Percentiles rank a stretch among this genome's conserved stretches.
phyloP scores from a whole-genome alignment of 805 yeast genomes.

The Candida pini region DNA sequence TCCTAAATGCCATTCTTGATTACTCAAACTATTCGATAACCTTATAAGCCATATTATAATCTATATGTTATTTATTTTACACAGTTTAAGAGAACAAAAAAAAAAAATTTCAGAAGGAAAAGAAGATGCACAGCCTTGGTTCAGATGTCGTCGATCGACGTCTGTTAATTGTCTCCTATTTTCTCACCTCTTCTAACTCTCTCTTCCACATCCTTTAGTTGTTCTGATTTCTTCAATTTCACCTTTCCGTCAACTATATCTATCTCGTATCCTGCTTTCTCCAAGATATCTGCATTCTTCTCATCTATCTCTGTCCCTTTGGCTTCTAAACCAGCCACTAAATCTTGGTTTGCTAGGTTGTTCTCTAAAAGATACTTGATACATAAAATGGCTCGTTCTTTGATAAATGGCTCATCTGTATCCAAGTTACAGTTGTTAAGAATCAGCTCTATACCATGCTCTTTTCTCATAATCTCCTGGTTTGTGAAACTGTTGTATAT shows the following conservation, averaged over 20 bases:
- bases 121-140: too few relatives aligned
- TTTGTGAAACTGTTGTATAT: conserved; percentile 44
- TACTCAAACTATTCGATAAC: too few relatives aligned
- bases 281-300: conserved; percentile 37
- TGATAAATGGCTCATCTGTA: conserved; percentile 80
- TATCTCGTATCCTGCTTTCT: conserved; percentile 72
- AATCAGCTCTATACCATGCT: conserved; percentile 65
- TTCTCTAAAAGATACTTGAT: conserved; percentile 59
- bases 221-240: conserved; percentile 34
- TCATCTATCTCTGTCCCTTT: conserved; percentile 55
- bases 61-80: too few relatives aligned
- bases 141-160: too few relatives aligned
- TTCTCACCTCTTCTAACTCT: conserved; percentile 1
- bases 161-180: too few relatives aligned
- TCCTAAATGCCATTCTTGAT: conserved; percentile 4
- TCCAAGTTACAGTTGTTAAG: conserved; percentile 82
- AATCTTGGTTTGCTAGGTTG: conserved; percentile 66
- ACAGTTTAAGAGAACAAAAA: too few relatives aligned
- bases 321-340: conserved; percentile 77
- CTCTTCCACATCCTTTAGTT: conserved; percentile 13
- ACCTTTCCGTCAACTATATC: conserved; percentile 70
- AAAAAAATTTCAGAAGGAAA: too few relatives aligned
- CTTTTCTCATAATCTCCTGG: conserved; percentile 63
- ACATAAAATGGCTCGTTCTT: conserved; percentile 80
- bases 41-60: too few relatives aligned